Evolutionary conservation across 495 filamentous ascomycete species (phyloP), one percentile per base, ranked within the genome.

Genomic region (Penicillium parvum): DNA sequence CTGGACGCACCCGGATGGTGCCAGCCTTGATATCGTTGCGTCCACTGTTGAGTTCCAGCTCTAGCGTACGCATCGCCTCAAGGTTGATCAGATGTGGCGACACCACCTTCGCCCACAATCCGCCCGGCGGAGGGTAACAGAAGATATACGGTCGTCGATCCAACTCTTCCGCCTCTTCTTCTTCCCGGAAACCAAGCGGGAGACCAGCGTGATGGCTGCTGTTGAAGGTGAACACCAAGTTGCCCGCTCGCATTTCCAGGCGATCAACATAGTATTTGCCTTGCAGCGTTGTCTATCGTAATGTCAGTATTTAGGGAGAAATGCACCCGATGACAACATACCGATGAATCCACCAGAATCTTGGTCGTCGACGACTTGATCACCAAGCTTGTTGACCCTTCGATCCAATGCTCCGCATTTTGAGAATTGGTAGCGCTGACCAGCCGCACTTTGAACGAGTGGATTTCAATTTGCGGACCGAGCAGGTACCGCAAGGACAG

Each of bases 191-290:
- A 56, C 67, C 67, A 18, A 68, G 30, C 3, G 64, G 66, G 27
- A 73, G 58, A 7, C 40, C 44, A 7, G 56, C 46, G 42, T 66
- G 49, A 28, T 65, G 60, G 34, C 58, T 57, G 32, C 61, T 60
- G 18, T 53, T 54, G 21, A 58, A 57, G 10, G 64, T 45, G 53
- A 98, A 82, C 33, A 74, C 49, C 8, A 97, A 69, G 37, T 91
- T 95, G 23, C 73, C 75, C 23, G 77, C 69, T 26, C 75, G 65
- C 32, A 97, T 55, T 23, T 81, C 71, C 27, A 97, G 67, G 37
- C 82, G 80, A 45, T 90, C 85, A 27, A 90, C 77, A 37, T 82
- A 72, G 50, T 88, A 96, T 40, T 75, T 76, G 6, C 89, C 92
- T 38, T 83, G 80, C 8, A 87, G 78, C 21, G 83, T 81, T 28